Conservation (phyloP, 371 early-diverging fungal species). For the Syncephalastrum racemosum region DNA sequence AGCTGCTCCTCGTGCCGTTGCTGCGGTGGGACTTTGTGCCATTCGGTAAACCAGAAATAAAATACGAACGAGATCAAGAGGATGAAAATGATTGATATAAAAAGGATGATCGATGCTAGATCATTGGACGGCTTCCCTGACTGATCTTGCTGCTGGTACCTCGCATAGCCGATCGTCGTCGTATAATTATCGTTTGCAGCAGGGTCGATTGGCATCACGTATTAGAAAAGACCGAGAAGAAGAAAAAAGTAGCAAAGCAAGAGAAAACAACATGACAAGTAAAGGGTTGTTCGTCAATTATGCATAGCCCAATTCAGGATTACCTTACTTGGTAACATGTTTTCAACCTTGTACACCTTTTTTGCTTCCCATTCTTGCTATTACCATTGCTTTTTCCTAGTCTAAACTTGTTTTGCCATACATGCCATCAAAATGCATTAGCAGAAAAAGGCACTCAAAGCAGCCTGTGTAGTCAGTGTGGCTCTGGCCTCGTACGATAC, state of each 20-base stretch:
- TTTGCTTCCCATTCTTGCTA: too few relatives aligned
- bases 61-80: conserved; percentile 37
- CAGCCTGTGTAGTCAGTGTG: too few relatives aligned
- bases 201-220: neutral
- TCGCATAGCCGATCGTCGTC: conserved; percentile 44
- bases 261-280: neutral
- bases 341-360: conserved; percentile 1
- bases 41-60: conserved; percentile 53
- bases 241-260: neutral
- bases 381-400: too few relatives aligned
- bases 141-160: conserved; percentile 43
- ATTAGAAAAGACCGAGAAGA: neutral
- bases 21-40: conserved; percentile 42
- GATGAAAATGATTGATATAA: conserved; percentile 39
- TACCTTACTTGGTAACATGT: conserved; percentile 16
- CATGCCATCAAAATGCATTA: too few relatives aligned
- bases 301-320: neutral
- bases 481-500: too few relatives aligned
- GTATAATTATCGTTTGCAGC: conserved; percentile 4
- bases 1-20: conserved; percentile 44
- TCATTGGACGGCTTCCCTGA: conserved; percentile 27
- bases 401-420: too few relatives aligned
- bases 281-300: too few relatives aligned
- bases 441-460: too few relatives aligned
- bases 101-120: conserved; percentile 41